These are phyloP conservation scores for Colletotrichum tanaceti DNA, from an alignment of 2,329 filamentous ascomycete species.

Conservation along the genomic window DNA sequence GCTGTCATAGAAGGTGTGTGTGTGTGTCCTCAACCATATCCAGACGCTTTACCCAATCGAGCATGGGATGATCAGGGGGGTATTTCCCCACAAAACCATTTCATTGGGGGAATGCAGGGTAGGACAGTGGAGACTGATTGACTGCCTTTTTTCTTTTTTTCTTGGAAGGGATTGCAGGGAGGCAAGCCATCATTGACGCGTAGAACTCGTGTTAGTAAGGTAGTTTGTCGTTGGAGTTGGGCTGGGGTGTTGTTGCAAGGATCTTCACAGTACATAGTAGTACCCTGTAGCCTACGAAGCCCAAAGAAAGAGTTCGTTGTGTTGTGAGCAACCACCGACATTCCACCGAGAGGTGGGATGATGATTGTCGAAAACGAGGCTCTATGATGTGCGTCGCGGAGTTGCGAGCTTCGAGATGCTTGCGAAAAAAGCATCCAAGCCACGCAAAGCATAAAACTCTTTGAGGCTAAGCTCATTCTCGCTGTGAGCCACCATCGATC, in stretches of 20 bases:
- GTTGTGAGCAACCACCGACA: background rate
- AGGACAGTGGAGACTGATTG: constrained; percentile 22
- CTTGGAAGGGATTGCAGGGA: constrained; percentile 37
- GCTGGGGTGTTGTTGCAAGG: constrained; percentile 1
- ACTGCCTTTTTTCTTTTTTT: background rate
- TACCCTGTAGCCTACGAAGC: background rate
- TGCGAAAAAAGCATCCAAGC: background rate
- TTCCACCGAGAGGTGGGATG: constrained; percentile 19
- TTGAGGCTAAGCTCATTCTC: background rate
- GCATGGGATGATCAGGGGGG: constrained; percentile 42
- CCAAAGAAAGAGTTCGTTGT: background rate
- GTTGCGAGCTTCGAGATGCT: background rate
- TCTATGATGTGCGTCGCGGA: background rate
- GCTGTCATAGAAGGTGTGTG: background rate
- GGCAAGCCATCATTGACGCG: constrained; percentile 29
- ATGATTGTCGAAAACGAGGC: background rate
- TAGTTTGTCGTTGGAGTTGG: constrained; percentile 28
- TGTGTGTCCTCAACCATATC: constrained; percentile 57
- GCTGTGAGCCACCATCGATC: background rate
- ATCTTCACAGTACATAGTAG: too few relatives aligned
- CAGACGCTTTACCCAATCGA: constrained; percentile 47
- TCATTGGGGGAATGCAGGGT: constrained; percentile 41
- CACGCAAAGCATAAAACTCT: constrained; percentile 18
- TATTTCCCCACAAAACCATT: constrained; percentile 46
- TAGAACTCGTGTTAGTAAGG: background rate